These are phyloP conservation scores for Trichoderma simmonsii DNA, from an alignment of 2,329 filamentous ascomycete genomes.

Conservation along the genomic window DNA sequence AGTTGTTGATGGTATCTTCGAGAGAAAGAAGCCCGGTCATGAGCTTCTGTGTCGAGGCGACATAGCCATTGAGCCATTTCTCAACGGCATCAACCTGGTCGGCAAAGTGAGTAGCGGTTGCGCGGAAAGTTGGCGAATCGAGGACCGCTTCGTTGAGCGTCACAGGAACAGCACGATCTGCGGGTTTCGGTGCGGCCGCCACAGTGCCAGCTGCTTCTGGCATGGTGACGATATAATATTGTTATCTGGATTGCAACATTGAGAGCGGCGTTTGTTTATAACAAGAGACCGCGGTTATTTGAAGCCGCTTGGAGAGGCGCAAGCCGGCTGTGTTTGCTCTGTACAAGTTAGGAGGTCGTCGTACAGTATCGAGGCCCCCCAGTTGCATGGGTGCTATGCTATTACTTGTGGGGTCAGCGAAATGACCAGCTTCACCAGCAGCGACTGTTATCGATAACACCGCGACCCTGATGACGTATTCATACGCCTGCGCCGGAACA, in stretches of 20 bases:
- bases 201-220: slow-evolving; percentile 18
- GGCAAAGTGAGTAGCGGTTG: slow-evolving; percentile 78
- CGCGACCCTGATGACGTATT: slow-evolving; percentile 12
- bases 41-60: slow-evolving; percentile 52
- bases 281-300: neutral
- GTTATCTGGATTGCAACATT: slow-evolving; percentile 9
- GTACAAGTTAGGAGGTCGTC: slow-evolving; percentile 9
- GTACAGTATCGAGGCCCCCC: neutral
- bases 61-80: slow-evolving; percentile 75
- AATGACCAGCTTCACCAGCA: slow-evolving; percentile 1
- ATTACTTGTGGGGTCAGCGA: slow-evolving; percentile 9
- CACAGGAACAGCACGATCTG: slow-evolving; percentile 61
- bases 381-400: neutral
- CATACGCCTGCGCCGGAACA: neutral
- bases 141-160: slow-evolving; percentile 90
- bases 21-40: slow-evolving; percentile 65
- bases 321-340: neutral
- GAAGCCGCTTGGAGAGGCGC: neutral
- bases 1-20: slow-evolving; percentile 74
- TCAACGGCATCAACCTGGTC: slow-evolving; percentile 92
- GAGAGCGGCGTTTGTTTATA: neutral
- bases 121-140: slow-evolving; percentile 93
- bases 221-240: slow-evolving; percentile 7
- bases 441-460: slow-evolving; percentile 13
- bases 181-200: slow-evolving; percentile 22